Percentiles rank a stretch among this genome's conserved stretches.
These are phyloP conservation scores for Magnusiomyces ingens DNA, from an alignment of 1,139 yeast genomes.

Conservation along the genomic window DNA sequence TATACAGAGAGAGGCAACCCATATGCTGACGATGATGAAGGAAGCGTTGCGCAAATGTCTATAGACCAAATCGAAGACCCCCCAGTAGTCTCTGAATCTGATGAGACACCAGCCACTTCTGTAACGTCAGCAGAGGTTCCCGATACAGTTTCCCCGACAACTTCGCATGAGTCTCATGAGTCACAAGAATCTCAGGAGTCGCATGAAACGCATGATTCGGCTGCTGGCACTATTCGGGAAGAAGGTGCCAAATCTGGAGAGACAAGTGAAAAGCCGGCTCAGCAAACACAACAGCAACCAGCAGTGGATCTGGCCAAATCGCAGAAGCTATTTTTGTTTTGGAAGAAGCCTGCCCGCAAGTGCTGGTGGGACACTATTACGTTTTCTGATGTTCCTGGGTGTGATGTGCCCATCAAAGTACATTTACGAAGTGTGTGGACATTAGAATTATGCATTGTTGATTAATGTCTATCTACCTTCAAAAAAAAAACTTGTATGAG, in stretches of 20 bases:
- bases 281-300: not conserved
- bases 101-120: not conserved
- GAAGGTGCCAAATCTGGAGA: not conserved
- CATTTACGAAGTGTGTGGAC: conserved; percentile 85
- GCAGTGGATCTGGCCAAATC: conserved; percentile 38
- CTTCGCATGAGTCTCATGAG: not conserved
- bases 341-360: conserved; percentile 98
- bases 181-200: not conserved
- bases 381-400: conserved; percentile 39
- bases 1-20: conserved; percentile 5
- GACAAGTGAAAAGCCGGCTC: not conserved
- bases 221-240: not conserved
- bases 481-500: no score
- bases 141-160: not conserved
- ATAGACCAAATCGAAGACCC: not conserved
- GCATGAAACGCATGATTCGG: not conserved
- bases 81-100: not conserved
- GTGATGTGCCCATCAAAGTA: conserved; percentile 41
- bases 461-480: conserved; percentile 5
- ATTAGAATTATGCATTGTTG: conserved; percentile 48
- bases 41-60: not conserved
- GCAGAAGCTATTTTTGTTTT: conserved; percentile 78
- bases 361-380: conserved; percentile 92
- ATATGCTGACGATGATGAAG: conserved; percentile 5
- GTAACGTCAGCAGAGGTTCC: not conserved